Evolutionary conservation across 805 yeast genomes (phyloP).

Genomic region (Citeromyces nyonsensis): DNA sequence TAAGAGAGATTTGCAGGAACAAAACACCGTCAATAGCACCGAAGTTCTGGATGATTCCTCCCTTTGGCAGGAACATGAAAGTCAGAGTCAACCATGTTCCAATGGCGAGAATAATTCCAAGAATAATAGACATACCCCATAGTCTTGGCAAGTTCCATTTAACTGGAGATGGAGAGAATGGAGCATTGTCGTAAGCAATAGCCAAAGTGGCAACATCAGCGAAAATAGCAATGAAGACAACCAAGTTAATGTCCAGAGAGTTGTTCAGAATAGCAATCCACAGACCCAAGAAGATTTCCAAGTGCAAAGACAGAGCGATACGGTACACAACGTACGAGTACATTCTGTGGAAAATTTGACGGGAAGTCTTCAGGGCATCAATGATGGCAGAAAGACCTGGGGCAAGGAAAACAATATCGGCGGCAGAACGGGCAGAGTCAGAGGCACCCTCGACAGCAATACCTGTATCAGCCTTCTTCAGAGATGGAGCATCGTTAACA

Average conservation of each 20-base stretch:
- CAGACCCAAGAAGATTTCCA: conserved; percentile 88
- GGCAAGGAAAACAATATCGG: conserved; percentile 90
- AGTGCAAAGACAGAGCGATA: conserved; percentile 88
- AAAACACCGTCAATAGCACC: conserved; percentile 89
- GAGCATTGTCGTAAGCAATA: conserved; percentile 96
- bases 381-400: conserved; percentile 93
- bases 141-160: conserved; percentile 95
- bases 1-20: conserved; percentile 86
- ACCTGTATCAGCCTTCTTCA: conserved; percentile 93
- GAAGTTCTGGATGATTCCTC: conserved; percentile 93
- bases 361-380: conserved; percentile 87
- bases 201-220: conserved; percentile 97
- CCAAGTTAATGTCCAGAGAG: conserved; percentile 76
- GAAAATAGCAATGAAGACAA: conserved; percentile 93
- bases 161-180: conserved; percentile 83
- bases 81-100: conserved; percentile 94
- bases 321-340: conserved; percentile 96
- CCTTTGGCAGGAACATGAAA: conserved; percentile 79
- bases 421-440: conserved; percentile 94
- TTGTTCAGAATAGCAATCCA: conserved; percentile 91
- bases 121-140: conserved; percentile 90
- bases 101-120: conserved; percentile 75
- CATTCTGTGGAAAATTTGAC: conserved; percentile 99
- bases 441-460: conserved; percentile 98
- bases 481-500: conserved; percentile 96